These are phyloP conservation scores for Leishmania guyanensis DNA, from an alignment of 208 protist genomes.

Conservation along the genomic window DNA sequence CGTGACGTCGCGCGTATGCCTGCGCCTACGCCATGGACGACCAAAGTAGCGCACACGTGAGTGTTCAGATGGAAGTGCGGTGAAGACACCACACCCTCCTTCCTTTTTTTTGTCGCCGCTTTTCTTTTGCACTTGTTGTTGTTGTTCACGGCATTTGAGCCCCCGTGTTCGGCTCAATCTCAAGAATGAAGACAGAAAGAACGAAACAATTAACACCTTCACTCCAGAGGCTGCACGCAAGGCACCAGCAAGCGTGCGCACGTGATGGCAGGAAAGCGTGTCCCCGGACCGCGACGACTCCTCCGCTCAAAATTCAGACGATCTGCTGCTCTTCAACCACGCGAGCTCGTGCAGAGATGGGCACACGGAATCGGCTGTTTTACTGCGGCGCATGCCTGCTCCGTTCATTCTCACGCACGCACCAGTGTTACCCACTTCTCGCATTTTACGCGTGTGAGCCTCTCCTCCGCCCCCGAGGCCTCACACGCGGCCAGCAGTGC, in stretches of 20 bases:
- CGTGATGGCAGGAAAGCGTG: not conserved
- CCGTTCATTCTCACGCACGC: not conserved
- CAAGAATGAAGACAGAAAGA: not conserved
- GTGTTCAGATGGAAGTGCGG: not conserved
- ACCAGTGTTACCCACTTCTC: not conserved
- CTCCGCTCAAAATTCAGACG: not conserved
- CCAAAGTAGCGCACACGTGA: not conserved
- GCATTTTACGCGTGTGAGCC: not conserved
- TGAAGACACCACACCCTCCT: not conserved
- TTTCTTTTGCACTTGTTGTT: not conserved
- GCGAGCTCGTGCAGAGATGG: not conserved
- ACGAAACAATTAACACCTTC: not conserved
- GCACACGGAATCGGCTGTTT: not conserved
- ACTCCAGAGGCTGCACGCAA: not conserved
- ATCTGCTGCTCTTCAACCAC: not conserved
- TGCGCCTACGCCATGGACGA: not conserved
- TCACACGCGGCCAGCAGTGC: not conserved
- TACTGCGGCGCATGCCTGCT: not conserved
- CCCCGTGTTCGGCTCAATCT: not conserved
- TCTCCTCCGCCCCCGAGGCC: not conserved
- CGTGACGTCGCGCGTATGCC: not conserved
- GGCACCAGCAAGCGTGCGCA: not conserved
- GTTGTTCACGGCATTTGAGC: not conserved
- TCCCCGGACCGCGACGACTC: not conserved
- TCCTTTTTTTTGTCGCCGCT: not conserved